Percentiles rank a stretch among this genome's conserved stretches.
Evolutionary conservation across 2,329 filamentous ascomycete species (phyloP).

Genomic region (Colletotrichum tofieldiae): DNA sequence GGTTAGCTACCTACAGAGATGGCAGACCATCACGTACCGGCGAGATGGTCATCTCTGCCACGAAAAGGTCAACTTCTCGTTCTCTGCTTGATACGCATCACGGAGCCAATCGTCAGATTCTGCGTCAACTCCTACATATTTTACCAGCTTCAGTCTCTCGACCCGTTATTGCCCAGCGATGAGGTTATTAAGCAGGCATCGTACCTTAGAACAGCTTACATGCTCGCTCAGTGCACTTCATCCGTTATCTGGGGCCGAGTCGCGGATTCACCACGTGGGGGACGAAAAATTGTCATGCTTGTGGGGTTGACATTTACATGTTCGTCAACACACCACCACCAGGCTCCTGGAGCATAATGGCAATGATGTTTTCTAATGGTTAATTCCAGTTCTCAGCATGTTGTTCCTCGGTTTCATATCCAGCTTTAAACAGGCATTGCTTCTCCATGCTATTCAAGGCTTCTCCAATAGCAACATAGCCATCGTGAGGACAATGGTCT

Average conservation of each 20-base stretch:
- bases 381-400: not conserved
- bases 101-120: not conserved
- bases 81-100: not conserved
- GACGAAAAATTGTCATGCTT: constrained; percentile 24
- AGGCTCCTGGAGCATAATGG: too few species aligned
- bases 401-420: constrained; percentile 29
- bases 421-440: constrained; percentile 29
- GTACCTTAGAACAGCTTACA: constrained; percentile 29
- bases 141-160: constrained; percentile 29
- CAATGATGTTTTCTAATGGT: too few species aligned
- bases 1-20: not conserved
- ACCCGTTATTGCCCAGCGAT: constrained; percentile 17
- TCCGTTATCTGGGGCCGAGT: constrained; percentile 17
- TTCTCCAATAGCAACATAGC: constrained; percentile 25
- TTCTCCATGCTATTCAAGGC: constrained; percentile 16
- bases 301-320: constrained; percentile 12
- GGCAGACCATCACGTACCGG: not conserved
- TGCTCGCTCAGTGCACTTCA: constrained; percentile 21
- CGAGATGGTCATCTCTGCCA: constrained; percentile 2
- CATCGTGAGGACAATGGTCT: constrained; percentile 27
- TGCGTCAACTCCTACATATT: constrained; percentile 14
- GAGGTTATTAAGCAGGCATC: constrained; percentile 20
- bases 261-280: constrained; percentile 18
- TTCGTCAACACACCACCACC: not conserved
- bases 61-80: constrained; percentile 4